A percentile compares a stretch with the other conserved stretches of the same genome.
Conservation (phyloP, 2,329 filamentous ascomycete species). For the Ceratocystis smalleyi region DNA sequence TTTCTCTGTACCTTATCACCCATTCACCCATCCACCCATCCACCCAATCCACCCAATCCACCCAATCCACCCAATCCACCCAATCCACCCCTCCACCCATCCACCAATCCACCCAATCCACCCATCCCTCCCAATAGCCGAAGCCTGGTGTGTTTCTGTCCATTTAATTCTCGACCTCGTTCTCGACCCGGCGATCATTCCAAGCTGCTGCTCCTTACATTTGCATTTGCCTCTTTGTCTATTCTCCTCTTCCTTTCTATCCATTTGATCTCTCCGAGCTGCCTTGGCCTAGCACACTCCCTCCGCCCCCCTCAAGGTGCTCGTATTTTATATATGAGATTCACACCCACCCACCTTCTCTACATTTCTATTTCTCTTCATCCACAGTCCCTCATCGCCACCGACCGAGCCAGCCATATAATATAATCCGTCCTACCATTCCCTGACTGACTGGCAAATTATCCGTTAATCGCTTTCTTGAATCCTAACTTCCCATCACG, state of each 20-base stretch:
- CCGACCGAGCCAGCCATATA: background rate
- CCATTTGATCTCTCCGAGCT: background rate
- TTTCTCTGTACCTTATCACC: background rate
- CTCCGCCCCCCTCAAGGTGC: background rate
- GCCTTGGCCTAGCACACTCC: background rate
- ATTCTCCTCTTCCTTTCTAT: background rate
- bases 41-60: too few species aligned
- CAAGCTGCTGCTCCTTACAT: background rate
- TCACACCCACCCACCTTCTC: constrained; percentile 14
- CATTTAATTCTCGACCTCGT: background rate
- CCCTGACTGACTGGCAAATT: background rate
- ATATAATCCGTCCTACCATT: background rate
- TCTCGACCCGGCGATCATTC: background rate
- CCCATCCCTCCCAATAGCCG: background rate
- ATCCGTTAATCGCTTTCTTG: background rate
- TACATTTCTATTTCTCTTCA: constrained; percentile 6
- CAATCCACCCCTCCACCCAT: too few species aligned
- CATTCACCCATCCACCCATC: background rate
- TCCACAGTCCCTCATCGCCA: background rate
- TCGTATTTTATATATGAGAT: background rate
- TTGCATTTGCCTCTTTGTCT: background rate
- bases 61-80: too few species aligned
- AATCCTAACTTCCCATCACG: background rate
- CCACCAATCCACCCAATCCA: background rate
- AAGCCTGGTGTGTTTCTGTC: background rate